Conservation (phyloP, 2,329 filamentous ascomycete species). For the Niveomyces coronatus region DNA sequence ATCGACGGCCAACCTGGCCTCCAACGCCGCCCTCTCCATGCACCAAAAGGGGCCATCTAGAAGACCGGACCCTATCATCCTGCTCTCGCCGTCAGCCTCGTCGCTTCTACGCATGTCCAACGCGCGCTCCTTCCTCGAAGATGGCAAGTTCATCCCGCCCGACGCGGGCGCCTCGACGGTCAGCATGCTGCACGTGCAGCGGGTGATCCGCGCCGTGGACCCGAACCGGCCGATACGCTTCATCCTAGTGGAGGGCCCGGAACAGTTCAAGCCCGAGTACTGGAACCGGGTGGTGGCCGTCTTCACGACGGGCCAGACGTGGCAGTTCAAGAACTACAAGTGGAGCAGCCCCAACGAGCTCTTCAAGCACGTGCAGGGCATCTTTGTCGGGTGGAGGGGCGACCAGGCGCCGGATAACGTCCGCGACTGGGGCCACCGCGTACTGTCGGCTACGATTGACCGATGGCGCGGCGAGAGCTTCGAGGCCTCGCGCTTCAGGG, state of each 20-base stretch:
- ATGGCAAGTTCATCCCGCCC: constrained; percentile 69
- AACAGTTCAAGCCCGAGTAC: constrained; percentile 96
- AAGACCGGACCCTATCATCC: constrained; percentile 76
- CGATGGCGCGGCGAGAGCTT: constrained; percentile 57
- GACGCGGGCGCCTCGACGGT: constrained; percentile 57
- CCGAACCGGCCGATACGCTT: constrained; percentile 71
- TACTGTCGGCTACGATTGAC: constrained; percentile 71
- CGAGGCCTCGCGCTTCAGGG: constrained; percentile 60
- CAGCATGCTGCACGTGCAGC: constrained; percentile 79
- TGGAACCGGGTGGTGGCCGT: constrained; percentile 93
- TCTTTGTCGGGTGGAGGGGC: constrained; percentile 86
- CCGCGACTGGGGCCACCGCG: constrained; percentile 74
- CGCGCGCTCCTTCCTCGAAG: constrained; percentile 85
- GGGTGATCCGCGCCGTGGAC: constrained; percentile 62
- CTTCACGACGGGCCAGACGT: constrained; percentile 93
- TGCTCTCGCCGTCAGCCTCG: constrained; percentile 90
- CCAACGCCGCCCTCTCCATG: constrained; percentile 38
- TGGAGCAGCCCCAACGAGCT: constrained; percentile 84
- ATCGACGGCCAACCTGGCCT: constrained; percentile 27
- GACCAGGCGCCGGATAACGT: constrained; percentile 71
- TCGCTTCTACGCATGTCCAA: constrained; percentile 93
- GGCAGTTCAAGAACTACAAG: constrained; percentile 99
- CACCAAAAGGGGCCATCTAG: constrained; percentile 42
- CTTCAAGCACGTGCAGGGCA: constrained; percentile 76
- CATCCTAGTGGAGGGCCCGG: constrained; percentile 85